Evolutionary conservation across 345 rosid genomes (phyloP).

Genomic region (Salix caprea): DNA sequence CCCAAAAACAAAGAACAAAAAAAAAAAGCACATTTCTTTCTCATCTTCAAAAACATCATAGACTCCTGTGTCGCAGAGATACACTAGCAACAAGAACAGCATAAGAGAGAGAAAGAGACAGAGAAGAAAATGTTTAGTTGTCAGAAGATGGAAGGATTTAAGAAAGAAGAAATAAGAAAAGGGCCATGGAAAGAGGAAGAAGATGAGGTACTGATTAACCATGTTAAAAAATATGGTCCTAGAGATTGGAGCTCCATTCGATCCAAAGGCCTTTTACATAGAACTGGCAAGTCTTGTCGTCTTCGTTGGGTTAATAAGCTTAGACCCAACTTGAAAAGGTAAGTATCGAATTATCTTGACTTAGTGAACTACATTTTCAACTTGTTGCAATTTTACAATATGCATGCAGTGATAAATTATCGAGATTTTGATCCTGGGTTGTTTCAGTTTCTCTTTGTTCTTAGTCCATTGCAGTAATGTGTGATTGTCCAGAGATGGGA

Average conservation of each 20-base stretch:
- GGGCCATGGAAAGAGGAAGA: conserved; percentile 96
- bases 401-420: background rate
- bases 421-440: background rate
- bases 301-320: conserved; percentile 99
- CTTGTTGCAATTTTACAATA: background rate
- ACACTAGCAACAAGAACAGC: background rate
- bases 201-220: conserved; percentile 69
- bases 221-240: conserved; percentile 70
- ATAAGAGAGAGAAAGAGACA: background rate
- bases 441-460: background rate
- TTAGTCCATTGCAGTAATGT: background rate
- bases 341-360: background rate
- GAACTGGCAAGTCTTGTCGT: conserved; percentile 94
- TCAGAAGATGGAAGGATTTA: conserved; percentile 32
- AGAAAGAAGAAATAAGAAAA: conserved; percentile 56
- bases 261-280: conserved; percentile 87
- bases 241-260: conserved; percentile 99
- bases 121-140: background rate
- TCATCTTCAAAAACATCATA: background rate
- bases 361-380: background rate
- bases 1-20: background rate
- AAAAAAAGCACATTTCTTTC: background rate
- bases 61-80: background rate
- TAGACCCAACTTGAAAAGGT: conserved; percentile 85
- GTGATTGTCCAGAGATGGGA: background rate